Evolutionary conservation across 129 eudicot genomes (phyloP).

Genomic region (Centrapalus pauciflorus): DNA sequence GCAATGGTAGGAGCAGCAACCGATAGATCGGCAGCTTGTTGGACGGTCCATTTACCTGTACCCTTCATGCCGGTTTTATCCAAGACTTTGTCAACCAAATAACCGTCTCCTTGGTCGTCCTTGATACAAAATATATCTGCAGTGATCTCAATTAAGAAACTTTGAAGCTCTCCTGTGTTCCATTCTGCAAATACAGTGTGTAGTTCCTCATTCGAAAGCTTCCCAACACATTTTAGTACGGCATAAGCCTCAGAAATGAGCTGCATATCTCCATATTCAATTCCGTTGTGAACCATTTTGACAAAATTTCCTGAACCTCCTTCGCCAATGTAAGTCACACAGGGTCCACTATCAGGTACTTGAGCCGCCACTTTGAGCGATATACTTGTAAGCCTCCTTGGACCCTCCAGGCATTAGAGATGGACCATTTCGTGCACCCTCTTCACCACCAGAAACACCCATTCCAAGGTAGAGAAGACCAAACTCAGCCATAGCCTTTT

Average conservation of each 20-base stretch:
- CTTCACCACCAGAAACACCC: conserved; percentile 51
- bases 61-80: conserved; percentile 48
- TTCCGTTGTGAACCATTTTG: conserved; percentile 40
- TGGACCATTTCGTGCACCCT: conserved; percentile 45
- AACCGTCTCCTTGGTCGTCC: conserved; percentile 39
- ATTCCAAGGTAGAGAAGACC: conserved; percentile 41
- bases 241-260: conserved; percentile 39
- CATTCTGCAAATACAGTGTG: conserved; percentile 31
- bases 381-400: conserved; percentile 33
- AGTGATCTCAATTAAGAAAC: conserved; percentile 43
- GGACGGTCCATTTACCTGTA: conserved; percentile 45
- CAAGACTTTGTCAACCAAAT: conserved; percentile 36
- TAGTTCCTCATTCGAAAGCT: conserved; percentile 32
- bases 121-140: conserved; percentile 33
- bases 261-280: conserved; percentile 46
- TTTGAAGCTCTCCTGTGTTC: conserved; percentile 38
- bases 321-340: conserved; percentile 39
- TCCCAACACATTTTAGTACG: conserved; percentile 41
- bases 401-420: conserved; percentile 42
- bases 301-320: conserved; percentile 45
- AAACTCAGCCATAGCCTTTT: conserved; percentile 26
- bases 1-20: conserved; percentile 42
- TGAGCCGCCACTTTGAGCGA: conserved; percentile 43
- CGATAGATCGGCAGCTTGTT: conserved; percentile 39
- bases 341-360: conserved; percentile 41